Conservation (phyloP, 2,329 filamentous ascomycete species). For the Trichophyton verrucosum region DNA sequence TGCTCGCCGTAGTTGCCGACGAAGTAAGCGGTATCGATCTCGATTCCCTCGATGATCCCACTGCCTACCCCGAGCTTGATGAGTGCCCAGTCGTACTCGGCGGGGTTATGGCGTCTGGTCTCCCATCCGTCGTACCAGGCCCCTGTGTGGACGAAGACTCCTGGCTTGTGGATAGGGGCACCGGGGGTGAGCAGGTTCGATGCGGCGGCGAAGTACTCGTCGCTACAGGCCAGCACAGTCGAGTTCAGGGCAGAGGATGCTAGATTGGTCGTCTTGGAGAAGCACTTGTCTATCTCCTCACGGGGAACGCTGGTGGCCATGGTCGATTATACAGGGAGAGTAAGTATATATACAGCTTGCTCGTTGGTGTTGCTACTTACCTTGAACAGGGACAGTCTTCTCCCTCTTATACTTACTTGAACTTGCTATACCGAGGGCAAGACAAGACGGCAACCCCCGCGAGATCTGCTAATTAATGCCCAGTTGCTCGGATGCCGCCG, state of each 20-base stretch:
- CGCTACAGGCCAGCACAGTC: conserved; percentile 43
- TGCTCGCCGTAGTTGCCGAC: conserved; percentile 36
- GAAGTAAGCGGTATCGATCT: conserved; percentile 36
- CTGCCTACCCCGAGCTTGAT: conserved; percentile 43
- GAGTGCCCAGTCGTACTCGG: conserved; percentile 48
- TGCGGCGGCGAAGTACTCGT: conserved; percentile 51
- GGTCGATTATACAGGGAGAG: not conserved
- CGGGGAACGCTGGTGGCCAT: conserved; percentile 25
- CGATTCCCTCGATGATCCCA: conserved; percentile 30
- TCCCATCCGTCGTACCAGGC: conserved; percentile 57
- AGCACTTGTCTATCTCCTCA: conserved; percentile 42
- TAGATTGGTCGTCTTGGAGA: conserved; percentile 43
- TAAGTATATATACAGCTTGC: no score
- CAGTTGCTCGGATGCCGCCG: no score
- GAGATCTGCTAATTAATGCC: no score
- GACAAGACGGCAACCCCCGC: no score
- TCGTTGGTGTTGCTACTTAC: no score
- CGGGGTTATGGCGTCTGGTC: conserved; percentile 47
- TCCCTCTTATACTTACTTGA: no score
- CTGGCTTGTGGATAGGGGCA: conserved; percentile 43
- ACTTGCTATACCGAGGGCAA: no score
- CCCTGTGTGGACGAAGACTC: conserved; percentile 47
- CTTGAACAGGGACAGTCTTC: no score
- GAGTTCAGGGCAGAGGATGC: conserved; percentile 38
- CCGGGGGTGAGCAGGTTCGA: conserved; percentile 47